A percentile compares a stretch with the other conserved stretches of the same genome.
phyloP scores from a whole-genome alignment of 78 protist species.

The Planoprotostelium fungivorum region DNA sequence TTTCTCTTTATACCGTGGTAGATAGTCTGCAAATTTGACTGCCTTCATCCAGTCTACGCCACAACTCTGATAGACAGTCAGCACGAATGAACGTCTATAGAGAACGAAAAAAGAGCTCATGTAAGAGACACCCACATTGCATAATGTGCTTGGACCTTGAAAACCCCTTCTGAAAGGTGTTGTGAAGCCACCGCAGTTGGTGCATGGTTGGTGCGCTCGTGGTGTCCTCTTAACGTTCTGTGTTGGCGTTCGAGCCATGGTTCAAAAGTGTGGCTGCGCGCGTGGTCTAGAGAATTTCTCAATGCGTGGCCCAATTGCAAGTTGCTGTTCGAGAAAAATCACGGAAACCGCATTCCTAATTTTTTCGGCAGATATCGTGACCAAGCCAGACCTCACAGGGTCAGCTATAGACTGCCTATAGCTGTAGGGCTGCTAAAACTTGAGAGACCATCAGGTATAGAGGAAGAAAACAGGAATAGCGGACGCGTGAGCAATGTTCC shows the following conservation, averaged over 20 bases:
- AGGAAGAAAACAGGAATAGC: no score
- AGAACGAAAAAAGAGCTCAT: neutral
- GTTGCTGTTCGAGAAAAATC: neutral
- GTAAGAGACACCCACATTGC: neutral
- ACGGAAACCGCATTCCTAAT: no score
- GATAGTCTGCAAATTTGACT: neutral
- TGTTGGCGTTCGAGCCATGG: neutral
- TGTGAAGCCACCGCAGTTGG: neutral
- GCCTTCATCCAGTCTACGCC: neutral
- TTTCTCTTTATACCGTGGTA: neutral
- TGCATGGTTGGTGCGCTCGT: neutral
- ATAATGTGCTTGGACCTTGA: neutral
- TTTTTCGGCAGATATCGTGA: no score
- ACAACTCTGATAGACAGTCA: neutral
- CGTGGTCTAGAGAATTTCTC: neutral
- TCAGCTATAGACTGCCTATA: no score
- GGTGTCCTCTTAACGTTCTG: neutral
- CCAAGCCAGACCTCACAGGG: no score
- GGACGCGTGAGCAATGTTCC: no score
- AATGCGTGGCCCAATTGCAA: neutral
- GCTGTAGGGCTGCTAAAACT: no score
- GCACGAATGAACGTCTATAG: neutral
- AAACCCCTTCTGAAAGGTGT: neutral
- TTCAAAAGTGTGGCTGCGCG: neutral
- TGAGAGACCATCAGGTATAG: no score